Evolutionary conservation across 2,329 filamentous ascomycete species (phyloP), one percentile per base, ranked within the genome.

Genomic region (Ophiostoma piceae): DNA sequence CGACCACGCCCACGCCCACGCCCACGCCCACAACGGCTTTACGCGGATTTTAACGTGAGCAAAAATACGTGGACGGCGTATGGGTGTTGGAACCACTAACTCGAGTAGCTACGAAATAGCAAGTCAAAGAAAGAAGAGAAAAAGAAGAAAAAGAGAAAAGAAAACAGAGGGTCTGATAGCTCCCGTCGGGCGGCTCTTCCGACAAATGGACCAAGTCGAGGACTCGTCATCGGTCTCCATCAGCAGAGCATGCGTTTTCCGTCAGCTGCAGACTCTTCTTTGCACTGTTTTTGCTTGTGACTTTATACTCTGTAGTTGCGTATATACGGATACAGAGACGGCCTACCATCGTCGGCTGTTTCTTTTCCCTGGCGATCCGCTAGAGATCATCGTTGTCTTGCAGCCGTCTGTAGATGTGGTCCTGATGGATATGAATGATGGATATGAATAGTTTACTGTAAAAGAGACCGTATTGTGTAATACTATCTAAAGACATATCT

Each of bases 151-250:
- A 8, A 35, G 5, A 6, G 8, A 35, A 35, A 8, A 35, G 4
- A 35, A 35, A 35, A 5, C 35, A 47, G 19, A 57, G n/a, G n/a
- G 51, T 51, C 47, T 3, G 39, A 41, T 57, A 29, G 51, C 51
- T 57, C 22, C 51, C 22, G 51, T 57, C 51, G 51, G 51, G 51
- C 51, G 51, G 51, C 51, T 57, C 51, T 57, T 57, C 51, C 51
- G 51, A 57, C 51, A 26, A 26, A 26, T 57, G 22, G 8, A 26
- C 51, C 8, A 26, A 26, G n/a, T 26, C 51, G 51, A 57, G 51
- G 51, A 57, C 51, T 57, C 51, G 51, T 57, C 51, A 57, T 57
- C 51, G n/a, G 51, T 57, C n/a, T 57, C 51, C 51, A 57, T 57
- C 6, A 65, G 14, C 14, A 65, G n/a, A 37, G n/a, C 19, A 37